Evolutionary conservation across 345 rosid genomes (phyloP).

Genomic region (Excoecaria cochinchinensis): DNA sequence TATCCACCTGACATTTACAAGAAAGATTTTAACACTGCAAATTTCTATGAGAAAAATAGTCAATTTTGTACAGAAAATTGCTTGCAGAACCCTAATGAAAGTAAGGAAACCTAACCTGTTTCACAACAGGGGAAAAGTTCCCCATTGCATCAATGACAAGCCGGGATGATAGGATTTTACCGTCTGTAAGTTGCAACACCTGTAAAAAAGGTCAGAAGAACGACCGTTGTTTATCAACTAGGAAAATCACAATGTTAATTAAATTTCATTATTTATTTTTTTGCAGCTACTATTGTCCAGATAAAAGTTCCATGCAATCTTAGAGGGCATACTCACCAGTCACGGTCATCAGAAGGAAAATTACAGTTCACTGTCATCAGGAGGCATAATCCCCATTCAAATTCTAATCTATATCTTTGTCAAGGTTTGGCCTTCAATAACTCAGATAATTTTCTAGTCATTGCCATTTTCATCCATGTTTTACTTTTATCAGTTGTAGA

Average conservation of each 20-base stretch:
- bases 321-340: not conserved
- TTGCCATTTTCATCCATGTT: not conserved
- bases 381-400: not conserved
- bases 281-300: not conserved
- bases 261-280: not conserved
- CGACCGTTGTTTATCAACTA: not conserved
- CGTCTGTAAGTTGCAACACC: conserved; percentile 75
- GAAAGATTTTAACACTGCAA: not conserved
- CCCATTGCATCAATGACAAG: conserved; percentile 94
- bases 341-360: not conserved
- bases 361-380: not conserved
- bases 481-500: not conserved
- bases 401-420: not conserved
- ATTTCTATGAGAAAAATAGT: conserved; percentile 1
- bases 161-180: conserved; percentile 56
- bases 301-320: not conserved
- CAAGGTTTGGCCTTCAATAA: not conserved
- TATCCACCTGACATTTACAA: not conserved
- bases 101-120: conserved; percentile 55
- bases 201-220: conserved; percentile 20
- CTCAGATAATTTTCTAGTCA: not conserved
- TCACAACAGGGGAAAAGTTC: conserved; percentile 86
- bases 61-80: not conserved
- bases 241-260: not conserved
- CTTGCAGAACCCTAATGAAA: not conserved